These are phyloP conservation scores for Auricularia sp. DNA, from an alignment of 768 basidiomycete species.

Conservation along the genomic window DNA sequence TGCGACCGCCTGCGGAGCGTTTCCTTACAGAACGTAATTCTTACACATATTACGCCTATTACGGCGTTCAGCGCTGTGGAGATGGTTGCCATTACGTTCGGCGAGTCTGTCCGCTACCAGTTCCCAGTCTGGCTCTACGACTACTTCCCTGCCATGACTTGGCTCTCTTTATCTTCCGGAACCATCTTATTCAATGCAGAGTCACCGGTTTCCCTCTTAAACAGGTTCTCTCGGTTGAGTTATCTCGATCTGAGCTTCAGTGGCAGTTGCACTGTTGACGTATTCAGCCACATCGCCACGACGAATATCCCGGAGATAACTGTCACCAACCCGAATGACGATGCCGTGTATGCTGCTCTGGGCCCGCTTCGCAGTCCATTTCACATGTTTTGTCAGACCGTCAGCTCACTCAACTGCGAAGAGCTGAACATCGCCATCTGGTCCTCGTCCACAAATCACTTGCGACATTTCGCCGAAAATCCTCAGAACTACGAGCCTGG, in stretches of 20 bases:
- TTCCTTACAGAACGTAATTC: not conserved
- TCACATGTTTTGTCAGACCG: not conserved
- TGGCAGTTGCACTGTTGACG: not conserved
- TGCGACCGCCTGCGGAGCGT: not conserved
- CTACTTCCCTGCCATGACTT: not conserved
- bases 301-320: not conserved
- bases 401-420: not conserved
- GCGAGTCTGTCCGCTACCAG: not conserved
- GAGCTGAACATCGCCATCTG: not conserved
- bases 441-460: not conserved
- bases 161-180: not conserved
- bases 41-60: not conserved
- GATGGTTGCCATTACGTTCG: not conserved
- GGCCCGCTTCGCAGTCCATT: not conserved
- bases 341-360: not conserved
- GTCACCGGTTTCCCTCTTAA: not conserved
- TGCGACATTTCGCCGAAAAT: not conserved
- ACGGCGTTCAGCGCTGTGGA: not conserved
- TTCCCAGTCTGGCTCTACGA: not conserved
- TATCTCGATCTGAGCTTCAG: not conserved
- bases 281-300: not conserved
- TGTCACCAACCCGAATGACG: not conserved
- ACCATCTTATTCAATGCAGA: not conserved
- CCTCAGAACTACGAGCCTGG: not conserved
- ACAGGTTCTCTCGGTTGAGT: not conserved